Conservation (phyloP, 1,139 yeast species). For the Protomyces lactucae-debilis region DNA sequence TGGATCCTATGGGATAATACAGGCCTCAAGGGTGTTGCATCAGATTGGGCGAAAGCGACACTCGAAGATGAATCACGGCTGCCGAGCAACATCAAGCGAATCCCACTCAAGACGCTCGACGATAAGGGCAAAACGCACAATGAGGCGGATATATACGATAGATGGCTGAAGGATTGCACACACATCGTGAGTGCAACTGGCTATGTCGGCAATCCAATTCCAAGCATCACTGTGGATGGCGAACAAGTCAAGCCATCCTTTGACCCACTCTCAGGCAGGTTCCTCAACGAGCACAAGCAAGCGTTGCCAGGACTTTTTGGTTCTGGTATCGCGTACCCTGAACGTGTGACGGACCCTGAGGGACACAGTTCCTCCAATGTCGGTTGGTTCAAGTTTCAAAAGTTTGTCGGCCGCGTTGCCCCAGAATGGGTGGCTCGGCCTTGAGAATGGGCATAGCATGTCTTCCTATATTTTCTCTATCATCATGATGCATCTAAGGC, state of each 20-base stretch:
- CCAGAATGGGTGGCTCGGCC: slow-evolving; percentile 16
- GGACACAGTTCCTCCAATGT: slow-evolving; percentile 16
- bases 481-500: neutral
- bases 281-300: neutral
- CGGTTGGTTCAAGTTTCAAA: slow-evolving; percentile 23
- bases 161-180: slow-evolving; percentile 8
- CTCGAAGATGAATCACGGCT: neutral
- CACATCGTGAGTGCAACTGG: slow-evolving; percentile 19
- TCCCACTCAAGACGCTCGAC: slow-evolving; percentile 7
- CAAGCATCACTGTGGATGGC: slow-evolving; percentile 2
- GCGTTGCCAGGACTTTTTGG: slow-evolving; percentile 15
- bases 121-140: neutral
- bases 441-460: neutral
- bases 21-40: slow-evolving; percentile 24
- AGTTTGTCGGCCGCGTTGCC: slow-evolving; percentile 16
- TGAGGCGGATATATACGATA: slow-evolving; percentile 13
- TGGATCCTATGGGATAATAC: slow-evolving; percentile 27
- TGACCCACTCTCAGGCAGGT: slow-evolving; percentile 13
- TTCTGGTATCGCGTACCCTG: slow-evolving; percentile 24
- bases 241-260: slow-evolving; percentile 6
- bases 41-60: slow-evolving; percentile 17
- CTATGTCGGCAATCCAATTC: slow-evolving; percentile 12
- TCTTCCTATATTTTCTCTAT: neutral
- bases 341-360: slow-evolving; percentile 25
- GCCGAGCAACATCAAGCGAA: slow-evolving; percentile 7